A percentile compares a stretch with the other conserved stretches of the same genome.
Conservation (phyloP, 192 early-diverging fungal genomes). For the Linnemannia hyalina region DNA sequence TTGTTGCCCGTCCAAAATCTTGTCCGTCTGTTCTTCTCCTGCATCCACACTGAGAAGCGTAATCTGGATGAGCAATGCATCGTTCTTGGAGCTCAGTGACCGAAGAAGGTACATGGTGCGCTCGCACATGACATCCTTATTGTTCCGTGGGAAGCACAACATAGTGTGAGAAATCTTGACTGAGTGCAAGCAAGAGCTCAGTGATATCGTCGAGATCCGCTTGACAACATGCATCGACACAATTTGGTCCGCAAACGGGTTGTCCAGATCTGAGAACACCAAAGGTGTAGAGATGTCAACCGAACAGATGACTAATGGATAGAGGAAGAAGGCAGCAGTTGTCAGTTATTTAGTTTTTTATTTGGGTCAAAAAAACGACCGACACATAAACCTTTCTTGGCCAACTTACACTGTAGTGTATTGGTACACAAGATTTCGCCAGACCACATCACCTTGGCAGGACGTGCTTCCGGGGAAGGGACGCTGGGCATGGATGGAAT, state of each 20-base stretch:
- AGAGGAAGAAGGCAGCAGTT: not conserved
- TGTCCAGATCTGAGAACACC: not conserved
- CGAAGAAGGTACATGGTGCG: constrained; percentile 16
- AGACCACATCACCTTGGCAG: constrained; percentile 20
- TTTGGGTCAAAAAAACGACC: too few species aligned
- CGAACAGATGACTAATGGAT: not conserved
- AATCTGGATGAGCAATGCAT: constrained; percentile 26
- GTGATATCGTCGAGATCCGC: constrained; percentile 8
- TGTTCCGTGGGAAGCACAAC: constrained; percentile 23
- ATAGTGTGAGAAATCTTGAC: constrained; percentile 4
- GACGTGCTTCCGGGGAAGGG: not conserved
- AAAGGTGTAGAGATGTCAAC: not conserved
- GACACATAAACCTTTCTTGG: too few species aligned
- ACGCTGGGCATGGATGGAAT: constrained; percentile 15
- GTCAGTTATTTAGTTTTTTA: not conserved
- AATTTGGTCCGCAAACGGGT: not conserved
- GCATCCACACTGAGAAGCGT: not conserved
- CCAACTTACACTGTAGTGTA: constrained; percentile 18
- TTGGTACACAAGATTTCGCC: constrained; percentile 21
- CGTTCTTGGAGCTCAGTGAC: constrained; percentile 19
- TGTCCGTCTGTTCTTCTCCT: not conserved
- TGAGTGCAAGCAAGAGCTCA: constrained; percentile 15
- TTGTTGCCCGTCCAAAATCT: not conserved
- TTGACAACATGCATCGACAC: constrained; percentile 23
- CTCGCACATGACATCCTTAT: constrained; percentile 14